These are phyloP conservation scores for Ploettnerulaceae sp. DNA, from an alignment of 2,329 filamentous ascomycete genomes.

Conservation along the genomic window DNA sequence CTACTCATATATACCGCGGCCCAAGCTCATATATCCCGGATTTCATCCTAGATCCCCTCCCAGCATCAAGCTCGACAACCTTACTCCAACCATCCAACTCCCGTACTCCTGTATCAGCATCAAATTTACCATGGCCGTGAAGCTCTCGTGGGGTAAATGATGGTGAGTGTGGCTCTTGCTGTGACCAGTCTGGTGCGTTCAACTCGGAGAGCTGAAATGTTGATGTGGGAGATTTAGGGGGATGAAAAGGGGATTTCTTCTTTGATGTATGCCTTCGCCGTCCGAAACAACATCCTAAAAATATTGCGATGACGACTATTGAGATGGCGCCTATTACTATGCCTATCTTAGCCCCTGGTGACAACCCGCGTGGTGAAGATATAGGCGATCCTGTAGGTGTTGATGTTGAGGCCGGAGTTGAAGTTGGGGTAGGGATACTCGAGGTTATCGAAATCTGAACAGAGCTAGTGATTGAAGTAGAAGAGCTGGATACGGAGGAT, in stretches of 20 bases:
- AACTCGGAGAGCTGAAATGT: not conserved
- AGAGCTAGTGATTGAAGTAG: not conserved
- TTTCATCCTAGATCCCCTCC: not conserved
- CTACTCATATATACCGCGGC: not conserved
- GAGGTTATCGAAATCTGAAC: not conserved
- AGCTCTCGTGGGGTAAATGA: constrained; percentile 3
- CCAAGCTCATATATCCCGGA: not conserved
- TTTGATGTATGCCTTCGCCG: not conserved
- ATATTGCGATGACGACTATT: not conserved
- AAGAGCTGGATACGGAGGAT: not conserved
- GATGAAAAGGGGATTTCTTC: not conserved
- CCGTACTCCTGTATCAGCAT: not conserved
- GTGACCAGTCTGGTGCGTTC: not conserved
- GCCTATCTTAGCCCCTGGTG: not conserved
- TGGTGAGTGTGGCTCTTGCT: not conserved
- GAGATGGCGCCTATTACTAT: not conserved
- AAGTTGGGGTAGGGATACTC: not conserved
- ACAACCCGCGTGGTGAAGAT: not conserved
- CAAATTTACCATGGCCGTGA: constrained; percentile 1
- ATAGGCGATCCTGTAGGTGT: not conserved
- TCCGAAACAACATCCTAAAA: not conserved
- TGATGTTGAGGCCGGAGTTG: not conserved
- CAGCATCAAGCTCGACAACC: not conserved
- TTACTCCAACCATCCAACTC: constrained; percentile 1
- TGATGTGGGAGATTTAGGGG: not conserved